These are phyloP conservation scores for Cystobasidium sp. DNA, from an alignment of 1,284 basidiomycete genomes.

Conservation along the genomic window DNA sequence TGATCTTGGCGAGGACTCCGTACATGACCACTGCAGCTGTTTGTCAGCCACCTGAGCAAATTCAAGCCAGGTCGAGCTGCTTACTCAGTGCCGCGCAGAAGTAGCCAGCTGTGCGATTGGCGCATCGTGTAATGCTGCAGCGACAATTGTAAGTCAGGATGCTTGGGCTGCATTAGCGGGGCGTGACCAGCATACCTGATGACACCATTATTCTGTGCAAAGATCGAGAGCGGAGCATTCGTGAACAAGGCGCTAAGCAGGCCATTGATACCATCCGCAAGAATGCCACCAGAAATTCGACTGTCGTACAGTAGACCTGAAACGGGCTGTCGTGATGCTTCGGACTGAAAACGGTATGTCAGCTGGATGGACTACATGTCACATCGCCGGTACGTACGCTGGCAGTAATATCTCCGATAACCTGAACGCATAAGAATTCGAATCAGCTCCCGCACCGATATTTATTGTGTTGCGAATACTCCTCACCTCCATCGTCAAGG, in stretches of 20 bases:
- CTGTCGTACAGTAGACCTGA: conserved; percentile 65
- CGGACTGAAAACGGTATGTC: conserved; percentile 62
- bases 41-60: conserved; percentile 38
- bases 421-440: background rate
- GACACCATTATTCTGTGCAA: conserved; percentile 74
- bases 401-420: conserved; percentile 73
- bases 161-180: conserved; percentile 60
- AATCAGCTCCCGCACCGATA: background rate
- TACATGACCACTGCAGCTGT: conserved; percentile 65
- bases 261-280: conserved; percentile 70
- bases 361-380: background rate
- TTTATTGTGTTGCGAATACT: conserved; percentile 49
- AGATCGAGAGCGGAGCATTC: conserved; percentile 76
- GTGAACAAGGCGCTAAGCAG: conserved; percentile 74
- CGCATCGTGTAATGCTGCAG: conserved; percentile 71
- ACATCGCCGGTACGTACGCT: background rate
- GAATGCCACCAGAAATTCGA: conserved; percentile 79
- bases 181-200: background rate
- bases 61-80: conserved; percentile 3
- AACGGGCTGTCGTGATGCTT: conserved; percentile 69
- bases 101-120: conserved; percentile 69
- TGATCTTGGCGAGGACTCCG: conserved; percentile 77
- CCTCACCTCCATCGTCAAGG: conserved; percentile 69
- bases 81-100: conserved; percentile 40
- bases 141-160: conserved; percentile 57